phyloP scores from a whole-genome alignment of 2,329 filamentous ascomycete species.

The Fusarium sp. region DNA sequence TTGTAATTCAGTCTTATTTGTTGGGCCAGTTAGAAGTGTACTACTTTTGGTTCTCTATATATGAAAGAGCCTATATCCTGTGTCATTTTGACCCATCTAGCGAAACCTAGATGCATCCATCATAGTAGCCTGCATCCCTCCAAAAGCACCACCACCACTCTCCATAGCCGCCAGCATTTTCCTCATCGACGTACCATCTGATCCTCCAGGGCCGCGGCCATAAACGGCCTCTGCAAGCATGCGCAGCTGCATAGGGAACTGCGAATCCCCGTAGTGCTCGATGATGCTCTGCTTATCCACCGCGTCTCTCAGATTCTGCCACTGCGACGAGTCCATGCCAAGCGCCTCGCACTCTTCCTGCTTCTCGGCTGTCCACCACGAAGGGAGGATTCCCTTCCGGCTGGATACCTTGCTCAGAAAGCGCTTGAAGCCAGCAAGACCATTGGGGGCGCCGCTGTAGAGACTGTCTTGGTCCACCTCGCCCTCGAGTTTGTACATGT shows the following conservation, averaged over 20 bases:
- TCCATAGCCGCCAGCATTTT: conserved; percentile 42
- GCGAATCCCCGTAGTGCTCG: conserved; percentile 56
- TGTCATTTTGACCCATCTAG: background rate
- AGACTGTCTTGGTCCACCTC: conserved; percentile 45
- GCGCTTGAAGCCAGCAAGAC: conserved; percentile 49
- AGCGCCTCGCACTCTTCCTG: conserved; percentile 51
- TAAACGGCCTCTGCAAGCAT: conserved; percentile 59
- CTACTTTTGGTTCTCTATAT: no score
- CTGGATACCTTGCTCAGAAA: conserved; percentile 49
- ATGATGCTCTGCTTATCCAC: conserved; percentile 52
- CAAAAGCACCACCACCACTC: background rate
- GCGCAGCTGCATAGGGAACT: conserved; percentile 62
- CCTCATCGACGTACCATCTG: conserved; percentile 41
- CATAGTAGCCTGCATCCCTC: background rate
- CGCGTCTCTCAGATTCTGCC: conserved; percentile 35
- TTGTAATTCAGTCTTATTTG: no score
- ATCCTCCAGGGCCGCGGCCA: conserved; percentile 46
- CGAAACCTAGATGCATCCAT: conserved; percentile 11
- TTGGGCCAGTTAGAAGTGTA: no score
- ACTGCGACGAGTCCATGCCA: conserved; percentile 46
- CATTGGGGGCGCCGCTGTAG: conserved; percentile 41
- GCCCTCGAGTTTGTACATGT: conserved; percentile 48
- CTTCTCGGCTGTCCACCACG: conserved; percentile 58
- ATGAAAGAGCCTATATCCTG: no score
- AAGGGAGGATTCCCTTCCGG: conserved; percentile 51